Conservation (phyloP, 169 alveolate species). For the Plasmodium yoelii region DNA sequence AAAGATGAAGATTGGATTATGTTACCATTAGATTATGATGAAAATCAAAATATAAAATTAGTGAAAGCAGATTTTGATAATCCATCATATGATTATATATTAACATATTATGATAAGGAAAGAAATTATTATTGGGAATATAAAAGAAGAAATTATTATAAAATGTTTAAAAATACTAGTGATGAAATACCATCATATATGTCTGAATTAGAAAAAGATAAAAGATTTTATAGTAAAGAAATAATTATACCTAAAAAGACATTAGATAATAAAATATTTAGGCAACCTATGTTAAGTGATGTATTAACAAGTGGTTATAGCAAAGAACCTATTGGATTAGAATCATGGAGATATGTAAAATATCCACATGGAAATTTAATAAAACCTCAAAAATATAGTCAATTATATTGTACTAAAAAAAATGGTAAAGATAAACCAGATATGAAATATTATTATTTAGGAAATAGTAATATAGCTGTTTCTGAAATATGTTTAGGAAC, state of each 20-base stretch:
- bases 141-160: constrained; percentile 80
- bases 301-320: constrained; percentile 80
- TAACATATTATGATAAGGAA: constrained; percentile 82
- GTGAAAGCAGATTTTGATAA: constrained; percentile 82
- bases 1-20: constrained; percentile 77
- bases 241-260: constrained; percentile 80
- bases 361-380: constrained; percentile 78
- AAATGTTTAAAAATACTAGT: constrained; percentile 57
- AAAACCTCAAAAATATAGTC: constrained; percentile 72
- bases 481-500: constrained; percentile 91
- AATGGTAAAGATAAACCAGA: constrained; percentile 74
- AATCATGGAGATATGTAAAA: constrained; percentile 70
- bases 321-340: constrained; percentile 59
- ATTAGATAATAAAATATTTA: constrained; percentile 82
- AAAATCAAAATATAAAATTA: constrained; percentile 79
- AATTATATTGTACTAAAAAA: constrained; percentile 58
- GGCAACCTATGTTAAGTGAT: constrained; percentile 88
- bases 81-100: constrained; percentile 85
- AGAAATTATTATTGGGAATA: constrained; percentile 80
- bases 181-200: constrained; percentile 63
- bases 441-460: constrained; percentile 80
- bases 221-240: constrained; percentile 72
- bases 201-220: constrained; percentile 63
- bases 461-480: constrained; percentile 82
- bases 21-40: constrained; percentile 80